These are phyloP conservation scores for Eutrema japonicum DNA, from an alignment of 345 rosid species.

Conservation along the genomic window DNA sequence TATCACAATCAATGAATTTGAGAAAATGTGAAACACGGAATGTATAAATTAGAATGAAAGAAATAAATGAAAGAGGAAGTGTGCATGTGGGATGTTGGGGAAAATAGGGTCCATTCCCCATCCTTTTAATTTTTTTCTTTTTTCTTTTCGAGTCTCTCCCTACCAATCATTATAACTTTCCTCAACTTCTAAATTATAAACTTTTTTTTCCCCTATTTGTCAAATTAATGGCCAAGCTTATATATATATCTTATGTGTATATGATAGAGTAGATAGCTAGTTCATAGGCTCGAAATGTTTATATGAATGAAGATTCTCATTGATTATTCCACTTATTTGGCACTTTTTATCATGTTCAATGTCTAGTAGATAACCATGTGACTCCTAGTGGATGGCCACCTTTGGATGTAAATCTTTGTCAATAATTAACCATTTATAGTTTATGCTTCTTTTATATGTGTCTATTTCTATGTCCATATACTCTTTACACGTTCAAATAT, in stretches of 20 bases:
- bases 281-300: constrained; percentile 33
- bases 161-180: constrained; percentile 44
- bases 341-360: constrained; percentile 41
- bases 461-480: background rate
- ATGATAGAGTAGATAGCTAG: constrained; percentile 26
- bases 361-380: constrained; percentile 41
- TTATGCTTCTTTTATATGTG: background rate
- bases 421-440: constrained; percentile 16
- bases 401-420: constrained; percentile 21
- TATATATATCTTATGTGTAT: background rate
- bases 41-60: constrained; percentile 21
- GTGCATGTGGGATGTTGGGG: constrained; percentile 46
- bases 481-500: background rate
- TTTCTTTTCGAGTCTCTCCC: constrained; percentile 31
- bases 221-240: constrained; percentile 24
- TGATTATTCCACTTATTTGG: constrained; percentile 38
- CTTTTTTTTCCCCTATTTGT: background rate
- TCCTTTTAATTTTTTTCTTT: background rate
- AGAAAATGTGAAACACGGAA: constrained; percentile 1
- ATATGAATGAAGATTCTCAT: constrained; percentile 34
- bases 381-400: constrained; percentile 37
- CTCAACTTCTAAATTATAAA: constrained; percentile 8
- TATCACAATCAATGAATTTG: constrained; percentile 14
- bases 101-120: constrained; percentile 25
- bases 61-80: constrained; percentile 23